Conservation (phyloP, 228 moss, liverwort and hornwort genomes). For the Sphagnum fallax region DNA sequence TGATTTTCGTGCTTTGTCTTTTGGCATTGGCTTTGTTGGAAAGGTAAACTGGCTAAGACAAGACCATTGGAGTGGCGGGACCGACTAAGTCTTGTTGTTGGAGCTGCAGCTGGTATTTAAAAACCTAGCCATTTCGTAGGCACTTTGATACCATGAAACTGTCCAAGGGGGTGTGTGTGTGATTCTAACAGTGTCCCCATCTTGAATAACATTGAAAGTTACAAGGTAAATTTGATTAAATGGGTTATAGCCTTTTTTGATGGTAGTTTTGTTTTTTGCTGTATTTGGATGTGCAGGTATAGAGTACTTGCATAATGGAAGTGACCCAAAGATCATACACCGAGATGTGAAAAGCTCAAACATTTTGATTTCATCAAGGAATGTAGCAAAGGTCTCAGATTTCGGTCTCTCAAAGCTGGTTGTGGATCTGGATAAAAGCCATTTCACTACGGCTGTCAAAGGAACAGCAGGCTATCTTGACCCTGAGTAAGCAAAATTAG, state of each 20-base stretch:
- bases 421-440: slow-evolving; percentile 22
- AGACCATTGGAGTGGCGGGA: slow-evolving; percentile 60
- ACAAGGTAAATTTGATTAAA: no score
- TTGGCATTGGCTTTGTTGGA: no score
- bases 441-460: slow-evolving; percentile 33
- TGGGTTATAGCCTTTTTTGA: no score
- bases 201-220: no score
- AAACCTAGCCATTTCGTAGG: no score
- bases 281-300: slow-evolving; percentile 33
- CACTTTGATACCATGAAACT: no score
- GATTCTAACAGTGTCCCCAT: no score
- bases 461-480: slow-evolving; percentile 82
- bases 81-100: slow-evolving; percentile 59
- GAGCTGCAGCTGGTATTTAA: slow-evolving; percentile 54
- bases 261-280: no score
- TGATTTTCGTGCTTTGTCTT: no score
- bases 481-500: slow-evolving; percentile 54
- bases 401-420: slow-evolving; percentile 52
- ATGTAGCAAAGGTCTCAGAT: slow-evolving; percentile 68
- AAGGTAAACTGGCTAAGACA: slow-evolving; percentile 14
- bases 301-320: slow-evolving; percentile 53
- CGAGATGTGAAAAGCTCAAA: slow-evolving; percentile 80
- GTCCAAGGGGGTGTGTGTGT: no score
- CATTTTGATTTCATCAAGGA: slow-evolving; percentile 59
- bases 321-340: slow-evolving; percentile 54